phyloP scores from a whole-genome alignment of 208 protist species.

The Sergeia podlipaevii region DNA sequence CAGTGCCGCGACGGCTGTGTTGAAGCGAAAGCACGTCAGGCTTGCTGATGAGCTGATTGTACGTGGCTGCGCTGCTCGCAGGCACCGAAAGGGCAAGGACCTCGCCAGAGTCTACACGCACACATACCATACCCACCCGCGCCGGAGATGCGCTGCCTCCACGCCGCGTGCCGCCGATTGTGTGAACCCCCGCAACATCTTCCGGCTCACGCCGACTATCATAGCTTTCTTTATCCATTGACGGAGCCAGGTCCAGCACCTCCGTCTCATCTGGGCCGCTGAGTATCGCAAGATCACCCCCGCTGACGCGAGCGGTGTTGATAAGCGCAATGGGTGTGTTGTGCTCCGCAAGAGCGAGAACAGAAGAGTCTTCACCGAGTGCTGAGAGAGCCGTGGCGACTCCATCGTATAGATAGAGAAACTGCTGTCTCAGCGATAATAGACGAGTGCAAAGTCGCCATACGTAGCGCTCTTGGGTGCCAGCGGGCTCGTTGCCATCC shows the following conservation, averaged over 20 bases:
- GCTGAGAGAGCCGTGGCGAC: conserved; percentile 37
- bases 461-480: conserved; percentile 1
- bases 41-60: no score
- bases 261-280: conserved; percentile 35
- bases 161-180: no score
- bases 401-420: conserved; percentile 52
- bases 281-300: conserved; percentile 24
- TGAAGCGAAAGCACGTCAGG: no score
- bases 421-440: conserved; percentile 32
- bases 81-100: no score
- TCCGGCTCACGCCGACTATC: no score
- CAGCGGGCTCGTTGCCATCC: background rate
- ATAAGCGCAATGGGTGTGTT: conserved; percentile 44
- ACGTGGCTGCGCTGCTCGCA: no score
- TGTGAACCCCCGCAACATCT: no score
- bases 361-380: conserved; percentile 16
- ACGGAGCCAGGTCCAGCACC: conserved; percentile 22
- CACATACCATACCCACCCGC: no score
- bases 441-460: conserved; percentile 51
- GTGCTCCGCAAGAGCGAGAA: conserved; percentile 8
- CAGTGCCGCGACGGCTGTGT: no score
- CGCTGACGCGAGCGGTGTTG: conserved; percentile 13
- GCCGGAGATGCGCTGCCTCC: no score
- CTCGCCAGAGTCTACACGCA: no score
- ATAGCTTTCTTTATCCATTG: no score